Evolutionary conservation across 441 rosid species (phyloP), one percentile per base, ranked within the genome.

Genomic region (Gossypium gossypioides): DNA sequence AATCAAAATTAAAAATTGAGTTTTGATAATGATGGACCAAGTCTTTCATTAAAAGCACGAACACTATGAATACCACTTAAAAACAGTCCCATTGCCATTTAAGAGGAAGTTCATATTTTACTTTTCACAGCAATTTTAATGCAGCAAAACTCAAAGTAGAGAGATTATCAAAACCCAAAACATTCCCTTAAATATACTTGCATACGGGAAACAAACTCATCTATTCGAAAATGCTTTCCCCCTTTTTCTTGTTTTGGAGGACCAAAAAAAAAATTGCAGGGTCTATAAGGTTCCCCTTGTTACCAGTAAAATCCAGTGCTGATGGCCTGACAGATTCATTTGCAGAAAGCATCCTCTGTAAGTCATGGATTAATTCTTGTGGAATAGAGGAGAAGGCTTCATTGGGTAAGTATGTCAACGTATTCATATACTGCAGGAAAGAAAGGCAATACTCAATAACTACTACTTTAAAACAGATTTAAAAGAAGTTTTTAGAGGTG

Each of bases 281-380:
- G 58, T 52, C 56, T 52, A 18, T 6, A 52, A 34, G 55, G 37
- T 12, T 57, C 62, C 62, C 2, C n/a, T 75, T 75, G 44, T 65
- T 76, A 94, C 99, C 93, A 74, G 97, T 92, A 78, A 94, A 94
- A 83, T 91, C 94, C 81, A 89, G 56, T 52, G 97, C 97, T 13
- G 97, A 83, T 34, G 91, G 99, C 84, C 98, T 86, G 63, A 77
- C 79, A 79, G 96, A 88, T 74, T 90, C 97, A 68, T 90, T 92
- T 76, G 77, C 75, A 55, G 97, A 91, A 25, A 92, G 89, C 99
- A 94, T 94, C 80, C 88, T 83, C 81, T 86, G 94, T 77, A 94
- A 82, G 75, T 94, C 97, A 72, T 93, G 84, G 78, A 83, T 86
- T 79, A 92, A 75, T 67, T 94, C 97, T 59, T 84, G 70, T 24